Evolutionary conservation across 495 filamentous ascomycete species (phyloP), one percentile per base, ranked within the genome.

Genomic region (Achaetomiella virescens): DNA sequence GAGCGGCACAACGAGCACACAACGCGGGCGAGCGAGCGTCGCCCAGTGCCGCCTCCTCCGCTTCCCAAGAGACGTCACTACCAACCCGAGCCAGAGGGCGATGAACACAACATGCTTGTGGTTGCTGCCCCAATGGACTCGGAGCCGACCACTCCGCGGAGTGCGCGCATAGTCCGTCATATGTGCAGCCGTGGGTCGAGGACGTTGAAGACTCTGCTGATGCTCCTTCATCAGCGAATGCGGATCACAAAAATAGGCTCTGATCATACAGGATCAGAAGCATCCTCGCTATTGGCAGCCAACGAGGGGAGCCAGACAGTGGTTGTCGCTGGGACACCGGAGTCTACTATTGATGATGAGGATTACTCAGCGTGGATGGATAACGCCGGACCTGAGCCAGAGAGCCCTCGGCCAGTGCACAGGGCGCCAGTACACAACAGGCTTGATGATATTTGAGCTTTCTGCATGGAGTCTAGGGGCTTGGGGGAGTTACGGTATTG

Each of bases 71-170:
- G 68, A 20, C 59, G 63, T 12, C 62, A 69, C 17, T 24, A 44
- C 17, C 66, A 55, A 5, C 49, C n/a, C 43, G 66, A 69, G 27
- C 62, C 67, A 27, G 14, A 33, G 1, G 64, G 50, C n/a, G 70
- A 61, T 14, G 70, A 72, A 25, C 76, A 82, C 42, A 75, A 75
- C 22, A 61, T 85, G 41, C 61, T 86, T 3, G 78, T 86, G 22
- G 82, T 86, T 8, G 78, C 75, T 35, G 83, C 83, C 3, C 82
- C 83, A 6, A 67, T 66, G 4, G 73, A 74, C 22, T 84, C 80
- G 7, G 79, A 84, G 64, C 82, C 81, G 6, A 76, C 77, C 17
- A 81, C 80, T 8, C 82, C 82, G 0, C 61, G 44, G 48, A 66
- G 46, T 31, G 57, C 15, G 42, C 54, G 17, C 55, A 52, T 43